Evolutionary conservation across 495 filamentous ascomycete genomes (phyloP), one percentile per base, ranked within the genome.

Genomic region (Penicillium flavigenum): DNA sequence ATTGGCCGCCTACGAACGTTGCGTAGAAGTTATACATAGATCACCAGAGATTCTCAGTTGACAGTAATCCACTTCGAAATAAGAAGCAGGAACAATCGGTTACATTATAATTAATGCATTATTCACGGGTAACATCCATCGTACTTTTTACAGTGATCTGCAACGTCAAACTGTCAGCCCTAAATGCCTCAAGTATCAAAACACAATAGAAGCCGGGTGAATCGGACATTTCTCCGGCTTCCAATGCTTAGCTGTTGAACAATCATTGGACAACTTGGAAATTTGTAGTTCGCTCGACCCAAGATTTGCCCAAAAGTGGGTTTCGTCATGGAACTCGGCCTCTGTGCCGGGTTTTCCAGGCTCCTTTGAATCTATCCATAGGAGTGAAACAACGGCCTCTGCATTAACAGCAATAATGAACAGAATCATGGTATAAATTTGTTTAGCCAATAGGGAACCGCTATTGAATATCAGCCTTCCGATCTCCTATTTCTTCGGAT

Each of bases 261-360:
- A 47, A 31, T 22, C 16, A 39, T 36, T 26, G 19, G 7, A 14
- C 29, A 17, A 31, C 17, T 12, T 31, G 20, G 7, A 8, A 39
- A 17, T 5, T 10, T 1, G 7, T 6, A 39, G 32, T 47, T 55
- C 34, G 11, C 4, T 38, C 12, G 17, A 50, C 47, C 31, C 27
- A 36, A 26, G 27, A 39, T 51, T 26, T 26, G 29, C 16, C 19
- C 8, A 42, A 26, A 38, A 39, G 16, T 32, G 9, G 31, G 43
- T 22, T 47, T 43, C 52, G 38, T 22, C 8, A 39, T 47, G 32
- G 53, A 55, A 55, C 32, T 55, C 53, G 53, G 53, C 53, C 29
- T 38, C 17, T 44, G 43, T 55, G 53, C 42, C 53, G 53, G n/a
- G 22, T 41, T 17, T 17, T 39, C 34, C 44, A 19, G 32, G 16